Evolutionary conservation across 208 protist species (phyloP), one percentile per base, ranked within the genome.

Genomic region (Porcisia hertigi): DNA sequence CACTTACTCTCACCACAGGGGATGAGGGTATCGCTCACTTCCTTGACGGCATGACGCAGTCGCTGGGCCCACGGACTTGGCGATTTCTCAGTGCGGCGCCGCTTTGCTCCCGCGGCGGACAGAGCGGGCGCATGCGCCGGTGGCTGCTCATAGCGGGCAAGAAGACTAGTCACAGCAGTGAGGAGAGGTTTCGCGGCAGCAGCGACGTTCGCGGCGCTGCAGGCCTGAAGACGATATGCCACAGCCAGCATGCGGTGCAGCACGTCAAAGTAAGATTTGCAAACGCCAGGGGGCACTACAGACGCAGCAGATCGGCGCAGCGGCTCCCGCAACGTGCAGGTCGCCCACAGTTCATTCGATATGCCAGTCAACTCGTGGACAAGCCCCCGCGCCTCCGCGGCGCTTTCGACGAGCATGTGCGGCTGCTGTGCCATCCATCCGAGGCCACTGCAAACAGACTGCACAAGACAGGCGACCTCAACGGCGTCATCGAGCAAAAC

Each of bases 361-460:
- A 25, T 36, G 20, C 34, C 63, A 11, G 59, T 52, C 36, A 95
- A 71, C 76, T 94, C 86, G 6, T 87, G 71, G 53, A 96, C 59
- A 14, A 77, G 67, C 52, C 47, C 30, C 71, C 73, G 72, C 2
- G 80, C 54, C 60, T 77, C 83, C 8, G 71, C 45, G 36, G 80
- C 76, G 39, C 57, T 62, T 2, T 72, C 59, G 4, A 79, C 58
- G 20, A 76, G 53, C 74, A 93, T 72, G 45, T 86, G 73, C 1
- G 78, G 77, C 71, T 93, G 81, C 78, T 90, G 73, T 57, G 72
- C 34, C 79, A 96, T 86, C 90, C 90, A 93, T 54, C 77, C 53
- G 23, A 91, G 79, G 7, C 88, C 67, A 14, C 82, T 82, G 67
- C 84, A 80, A 34, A 93, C 76, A 30, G 80, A 77, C 73, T 93